These are phyloP conservation scores for Magnolia sinica DNA, from an alignment of 164 flowering plant species.

Conservation along the genomic window DNA sequence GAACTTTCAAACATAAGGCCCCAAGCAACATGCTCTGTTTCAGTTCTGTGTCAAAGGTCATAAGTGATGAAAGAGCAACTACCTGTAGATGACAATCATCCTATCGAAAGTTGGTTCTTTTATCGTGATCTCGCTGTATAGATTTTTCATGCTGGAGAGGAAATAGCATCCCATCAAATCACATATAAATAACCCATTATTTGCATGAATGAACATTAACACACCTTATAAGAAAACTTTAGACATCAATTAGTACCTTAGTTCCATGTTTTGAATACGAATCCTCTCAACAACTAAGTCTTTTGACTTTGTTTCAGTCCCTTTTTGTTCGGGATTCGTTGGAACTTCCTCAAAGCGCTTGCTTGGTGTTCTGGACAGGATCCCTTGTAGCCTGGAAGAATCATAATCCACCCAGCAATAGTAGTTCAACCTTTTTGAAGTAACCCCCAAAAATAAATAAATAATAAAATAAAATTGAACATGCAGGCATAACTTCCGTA, in stretches of 20 bases:
- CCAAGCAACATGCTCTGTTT: too few species aligned
- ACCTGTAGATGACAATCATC: constrained; percentile 95
- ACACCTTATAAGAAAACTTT: neutral
- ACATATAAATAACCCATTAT: neutral
- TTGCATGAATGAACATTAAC: neutral
- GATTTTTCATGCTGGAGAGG: constrained; percentile 45
- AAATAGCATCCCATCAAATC: constrained; percentile 12
- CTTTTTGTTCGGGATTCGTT: constrained; percentile 68
- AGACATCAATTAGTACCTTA: constrained; percentile 46
- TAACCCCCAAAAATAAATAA: too few species aligned
- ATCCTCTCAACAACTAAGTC: constrained; percentile 70
- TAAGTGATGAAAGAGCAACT: constrained; percentile 1
- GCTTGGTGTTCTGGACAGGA: constrained; percentile 43
- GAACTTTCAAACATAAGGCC: too few species aligned
- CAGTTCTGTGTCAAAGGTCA: neutral
- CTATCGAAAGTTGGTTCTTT: constrained; percentile 97
- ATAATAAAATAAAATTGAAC: too few species aligned
- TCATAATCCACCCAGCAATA: constrained; percentile 17
- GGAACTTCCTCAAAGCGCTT: constrained; percentile 35
- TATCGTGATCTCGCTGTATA: constrained; percentile 67
- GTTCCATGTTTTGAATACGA: constrained; percentile 77
- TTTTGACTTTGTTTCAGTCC: constrained; percentile 37
- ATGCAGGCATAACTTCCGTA: neutral
- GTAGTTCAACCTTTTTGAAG: neutral
- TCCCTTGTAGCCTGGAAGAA: constrained; percentile 49